These are phyloP conservation scores for Penicillium coffeae DNA, from an alignment of 495 filamentous ascomycete species.

Conservation along the genomic window DNA sequence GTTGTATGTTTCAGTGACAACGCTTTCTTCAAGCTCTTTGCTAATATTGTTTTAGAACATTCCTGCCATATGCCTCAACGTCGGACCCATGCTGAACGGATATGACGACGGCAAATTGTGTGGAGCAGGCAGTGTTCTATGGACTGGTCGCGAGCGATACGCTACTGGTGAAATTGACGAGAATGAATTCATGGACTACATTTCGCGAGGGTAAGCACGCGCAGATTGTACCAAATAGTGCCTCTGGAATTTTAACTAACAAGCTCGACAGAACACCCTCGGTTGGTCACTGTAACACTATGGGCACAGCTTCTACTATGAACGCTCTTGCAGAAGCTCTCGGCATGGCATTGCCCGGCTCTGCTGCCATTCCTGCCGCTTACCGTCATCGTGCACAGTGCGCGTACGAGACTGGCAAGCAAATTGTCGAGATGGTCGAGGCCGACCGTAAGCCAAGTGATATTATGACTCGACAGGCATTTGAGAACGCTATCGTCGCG, in stretches of 20 bases:
- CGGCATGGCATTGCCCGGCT: constrained; percentile 54
- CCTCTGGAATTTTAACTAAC: constrained; percentile 7
- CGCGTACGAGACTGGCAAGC: constrained; percentile 50
- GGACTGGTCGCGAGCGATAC: constrained; percentile 51
- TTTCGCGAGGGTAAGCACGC: constrained; percentile 40
- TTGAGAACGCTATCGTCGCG: constrained; percentile 52
- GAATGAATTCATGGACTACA: constrained; percentile 46
- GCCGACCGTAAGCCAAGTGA: constrained; percentile 53
- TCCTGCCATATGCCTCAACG: constrained; percentile 52
- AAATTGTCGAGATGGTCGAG: constrained; percentile 53
- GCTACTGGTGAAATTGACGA: constrained; percentile 49
- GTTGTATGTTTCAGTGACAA: constrained; percentile 31
- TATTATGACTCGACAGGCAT: constrained; percentile 52
- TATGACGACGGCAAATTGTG: constrained; percentile 41
- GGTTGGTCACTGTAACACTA: constrained; percentile 54
- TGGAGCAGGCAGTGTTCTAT: constrained; percentile 47
- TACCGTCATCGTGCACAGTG: constrained; percentile 51
- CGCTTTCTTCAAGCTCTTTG: not conserved
- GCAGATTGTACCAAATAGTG: no score
- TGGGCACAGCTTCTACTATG: constrained; percentile 58
- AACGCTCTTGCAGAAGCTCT: constrained; percentile 53
- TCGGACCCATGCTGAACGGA: constrained; percentile 54
- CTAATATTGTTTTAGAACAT: constrained; percentile 35
- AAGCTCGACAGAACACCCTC: constrained; percentile 39
- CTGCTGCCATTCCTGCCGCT: constrained; percentile 51